Percentiles rank a stretch among this genome's conserved stretches.
Conservation (phyloP, 1,284 basidiomycete species). For the Leccinum fallax region DNA sequence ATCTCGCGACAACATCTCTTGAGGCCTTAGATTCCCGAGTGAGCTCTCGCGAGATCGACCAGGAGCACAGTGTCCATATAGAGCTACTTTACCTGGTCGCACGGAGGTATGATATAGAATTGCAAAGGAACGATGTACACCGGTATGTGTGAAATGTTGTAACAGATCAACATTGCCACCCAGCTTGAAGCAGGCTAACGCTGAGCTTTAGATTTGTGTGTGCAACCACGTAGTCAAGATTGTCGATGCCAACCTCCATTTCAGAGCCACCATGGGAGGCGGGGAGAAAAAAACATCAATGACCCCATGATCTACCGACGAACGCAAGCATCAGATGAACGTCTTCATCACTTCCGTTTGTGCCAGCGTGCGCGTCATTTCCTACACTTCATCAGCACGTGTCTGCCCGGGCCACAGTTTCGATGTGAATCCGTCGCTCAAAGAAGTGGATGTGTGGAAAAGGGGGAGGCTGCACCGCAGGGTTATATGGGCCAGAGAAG, state of each 20-base stretch:
- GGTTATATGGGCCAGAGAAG: constrained; percentile 64
- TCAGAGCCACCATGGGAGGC: constrained; percentile 62
- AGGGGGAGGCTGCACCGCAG: constrained; percentile 45
- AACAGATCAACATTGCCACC: not conserved
- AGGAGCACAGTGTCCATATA: constrained; percentile 38
- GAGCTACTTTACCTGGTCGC: too few relatives aligned
- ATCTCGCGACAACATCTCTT: constrained; percentile 28
- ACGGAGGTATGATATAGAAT: too few relatives aligned
- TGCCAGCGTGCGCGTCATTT: constrained; percentile 45
- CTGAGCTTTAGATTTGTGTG: too few relatives aligned
- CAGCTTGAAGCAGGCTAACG: constrained; percentile 3
- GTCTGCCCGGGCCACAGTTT: constrained; percentile 48
- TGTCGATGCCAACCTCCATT: constrained; percentile 51
- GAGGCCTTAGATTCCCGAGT: constrained; percentile 34
- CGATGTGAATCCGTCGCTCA: constrained; percentile 43
- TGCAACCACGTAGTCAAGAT: constrained; percentile 42
- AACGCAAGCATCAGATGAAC: constrained; percentile 54
- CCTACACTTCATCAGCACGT: constrained; percentile 62
- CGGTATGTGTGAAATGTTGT: constrained; percentile 26
- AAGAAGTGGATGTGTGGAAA: constrained; percentile 47
- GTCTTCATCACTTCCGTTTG: constrained; percentile 43
- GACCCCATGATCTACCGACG: constrained; percentile 50
- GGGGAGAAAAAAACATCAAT: constrained; percentile 51
- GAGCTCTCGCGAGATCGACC: constrained; percentile 46
- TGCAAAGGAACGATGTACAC: too few relatives aligned